Evolutionary conservation across 2,329 filamentous ascomycete genomes (phyloP).

Genomic region (Xylaria sp.): DNA sequence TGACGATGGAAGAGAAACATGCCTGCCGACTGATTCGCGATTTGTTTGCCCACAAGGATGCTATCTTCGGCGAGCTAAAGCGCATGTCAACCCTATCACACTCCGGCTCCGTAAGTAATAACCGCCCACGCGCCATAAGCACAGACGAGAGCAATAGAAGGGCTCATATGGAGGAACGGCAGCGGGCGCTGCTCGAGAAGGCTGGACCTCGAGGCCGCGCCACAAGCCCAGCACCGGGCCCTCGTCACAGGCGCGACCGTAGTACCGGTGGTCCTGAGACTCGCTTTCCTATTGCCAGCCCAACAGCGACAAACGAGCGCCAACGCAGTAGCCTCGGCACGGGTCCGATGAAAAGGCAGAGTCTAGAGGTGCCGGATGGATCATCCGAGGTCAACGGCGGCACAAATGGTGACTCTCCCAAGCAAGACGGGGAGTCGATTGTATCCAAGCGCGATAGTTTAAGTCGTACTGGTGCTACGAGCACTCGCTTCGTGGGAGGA

Average conservation of each 20-base stretch:
- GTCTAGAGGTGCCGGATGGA: slow-evolving; percentile 80
- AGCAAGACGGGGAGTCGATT: slow-evolving; percentile 64
- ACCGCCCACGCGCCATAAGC: slow-evolving; percentile 83
- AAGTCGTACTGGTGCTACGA: slow-evolving; percentile 56
- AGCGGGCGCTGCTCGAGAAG: slow-evolving; percentile 77
- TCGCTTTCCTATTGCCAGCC: slow-evolving; percentile 82
- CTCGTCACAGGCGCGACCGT: slow-evolving; percentile 76
- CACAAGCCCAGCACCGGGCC: slow-evolving; percentile 71
- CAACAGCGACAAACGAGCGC: slow-evolving; percentile 58
- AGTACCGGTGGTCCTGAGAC: slow-evolving; percentile 76
- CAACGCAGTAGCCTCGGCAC: slow-evolving; percentile 56
- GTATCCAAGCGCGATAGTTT: slow-evolving; percentile 65
- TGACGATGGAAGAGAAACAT: slow-evolving; percentile 96
- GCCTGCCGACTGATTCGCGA: slow-evolving; percentile 89
- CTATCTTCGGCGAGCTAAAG: slow-evolving; percentile 95
- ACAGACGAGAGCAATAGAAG: slow-evolving; percentile 96
- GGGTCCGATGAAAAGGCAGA: slow-evolving; percentile 62
- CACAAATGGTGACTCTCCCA: slow-evolving; percentile 50
- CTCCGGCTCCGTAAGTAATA: slow-evolving; percentile 60
- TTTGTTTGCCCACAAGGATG: slow-evolving; percentile 90
- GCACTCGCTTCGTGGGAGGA: slow-evolving; percentile 58
- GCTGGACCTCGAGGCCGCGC: slow-evolving; percentile 69
- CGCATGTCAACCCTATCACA: slow-evolving; percentile 77
- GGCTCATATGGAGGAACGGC: slow-evolving; percentile 91
- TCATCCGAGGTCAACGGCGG: slow-evolving; percentile 46